Evolutionary conservation across 139 green algal species (phyloP), one percentile per base, ranked within the genome.

Genomic region (Haematococcus lacustris): DNA sequence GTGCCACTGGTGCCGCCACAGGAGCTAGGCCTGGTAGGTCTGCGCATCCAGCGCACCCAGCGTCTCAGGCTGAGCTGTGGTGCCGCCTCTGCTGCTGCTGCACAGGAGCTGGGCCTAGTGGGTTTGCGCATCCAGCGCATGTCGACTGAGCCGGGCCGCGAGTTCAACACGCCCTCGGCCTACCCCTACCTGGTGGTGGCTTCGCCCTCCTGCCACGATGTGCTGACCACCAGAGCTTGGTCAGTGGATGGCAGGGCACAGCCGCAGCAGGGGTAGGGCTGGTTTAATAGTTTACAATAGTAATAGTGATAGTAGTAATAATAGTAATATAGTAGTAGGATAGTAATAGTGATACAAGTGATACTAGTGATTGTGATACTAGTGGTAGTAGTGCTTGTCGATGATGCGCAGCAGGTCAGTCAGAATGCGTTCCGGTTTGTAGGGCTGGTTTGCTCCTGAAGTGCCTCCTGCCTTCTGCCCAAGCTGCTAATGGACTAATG

Each of bases 201-300:
- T 3, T 92, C 86, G 2, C 92, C 89, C 7, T 97, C 93, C 25
- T 97, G 90, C 83, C 95, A 99, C 74, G 95, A 99, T 81, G 93
- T 93, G 35, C 85, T 78, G 32, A 94, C 94, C 5, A 83, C 88
- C 39, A 73, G 95, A 26, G 90, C 84, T 6, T 98, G 94, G 91
- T 88, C 68, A 28, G 7, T 23, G 4, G 53, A 26, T 71, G 66
- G 30, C 26, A 39, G 33, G 25, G 30, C 25, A 41, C 34, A 41
- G 39, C 30, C 34, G 30, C 30, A 33, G 30, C 26, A 43, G 61
- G 3, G 32, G 3, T 17, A 43, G 17, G 37, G 37, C 26, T 68
- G 61, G 3, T 9, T 17, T 17, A 43, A 41, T 59, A 25, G 23
- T 73, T 30, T 51, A 25, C n/a, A 33, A 17, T 70, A 23, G 3